These are phyloP conservation scores for Sporisorium iseilematis-ciliati DNA, from an alignment of 1,284 basidiomycete genomes.

Conservation along the genomic window DNA sequence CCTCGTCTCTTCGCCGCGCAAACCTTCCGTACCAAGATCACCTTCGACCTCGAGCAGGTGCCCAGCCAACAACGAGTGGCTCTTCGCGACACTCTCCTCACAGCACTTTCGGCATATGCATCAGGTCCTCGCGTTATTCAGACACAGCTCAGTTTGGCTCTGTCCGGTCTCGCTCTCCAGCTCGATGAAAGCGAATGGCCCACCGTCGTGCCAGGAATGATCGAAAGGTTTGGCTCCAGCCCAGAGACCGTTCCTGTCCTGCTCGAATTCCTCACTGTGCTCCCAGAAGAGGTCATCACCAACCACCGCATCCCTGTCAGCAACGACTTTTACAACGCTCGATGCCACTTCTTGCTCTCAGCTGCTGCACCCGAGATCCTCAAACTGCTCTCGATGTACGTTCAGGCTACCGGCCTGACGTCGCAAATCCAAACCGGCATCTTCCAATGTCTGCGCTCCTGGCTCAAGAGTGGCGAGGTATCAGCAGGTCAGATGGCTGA, in stretches of 20 bases:
- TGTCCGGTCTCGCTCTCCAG: slow-evolving; percentile 92
- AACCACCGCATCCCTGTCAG: slow-evolving; percentile 90
- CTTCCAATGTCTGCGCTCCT: slow-evolving; percentile 87
- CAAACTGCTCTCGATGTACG: slow-evolving; percentile 86
- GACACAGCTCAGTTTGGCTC: slow-evolving; percentile 87
- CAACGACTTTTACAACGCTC: slow-evolving; percentile 78
- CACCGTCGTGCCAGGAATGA: slow-evolving; percentile 83
- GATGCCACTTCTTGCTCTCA: slow-evolving; percentile 58
- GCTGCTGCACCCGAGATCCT: slow-evolving; percentile 81
- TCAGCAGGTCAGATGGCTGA: slow-evolving; percentile 77
- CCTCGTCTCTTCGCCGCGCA: slow-evolving; percentile 95
- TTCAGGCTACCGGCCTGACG: slow-evolving; percentile 88
- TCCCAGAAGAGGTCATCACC: slow-evolving; percentile 88
- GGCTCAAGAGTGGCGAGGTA: slow-evolving; percentile 90
- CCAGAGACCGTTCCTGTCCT: slow-evolving; percentile 85
- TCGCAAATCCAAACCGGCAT: slow-evolving; percentile 83
- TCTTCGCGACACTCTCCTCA: slow-evolving; percentile 86
- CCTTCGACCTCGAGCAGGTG: slow-evolving; percentile 93
- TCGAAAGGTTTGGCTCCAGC: slow-evolving; percentile 86
- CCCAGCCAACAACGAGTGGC: slow-evolving; percentile 79
- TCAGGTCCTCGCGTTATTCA: slow-evolving; percentile 88
- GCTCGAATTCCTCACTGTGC: slow-evolving; percentile 88
- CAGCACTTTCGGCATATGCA: slow-evolving; percentile 76
- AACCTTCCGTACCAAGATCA: slow-evolving; percentile 94
- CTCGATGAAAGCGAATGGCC: slow-evolving; percentile 81